These are phyloP conservation scores for Cadophora sp. DNA, from an alignment of 2,329 filamentous ascomycete genomes.

Conservation along the genomic window DNA sequence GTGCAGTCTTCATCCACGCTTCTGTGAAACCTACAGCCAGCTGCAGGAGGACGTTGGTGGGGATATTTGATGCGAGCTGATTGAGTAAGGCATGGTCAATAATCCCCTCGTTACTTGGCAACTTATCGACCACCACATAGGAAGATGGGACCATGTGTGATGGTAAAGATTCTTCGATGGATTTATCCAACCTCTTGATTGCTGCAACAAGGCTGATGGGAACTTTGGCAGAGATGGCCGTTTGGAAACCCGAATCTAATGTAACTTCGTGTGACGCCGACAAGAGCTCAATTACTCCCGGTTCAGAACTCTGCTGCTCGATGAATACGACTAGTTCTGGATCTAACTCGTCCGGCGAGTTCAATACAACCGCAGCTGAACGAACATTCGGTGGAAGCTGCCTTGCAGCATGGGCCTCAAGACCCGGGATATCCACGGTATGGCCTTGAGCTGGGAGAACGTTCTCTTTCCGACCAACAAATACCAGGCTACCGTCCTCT, in stretches of 20 bases:
- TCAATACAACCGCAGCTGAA: constrained; percentile 44
- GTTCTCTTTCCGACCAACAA: constrained; percentile 43
- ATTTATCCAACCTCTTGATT: constrained; percentile 52
- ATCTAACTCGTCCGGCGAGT: background rate
- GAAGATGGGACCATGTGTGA: constrained; percentile 55
- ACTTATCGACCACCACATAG: constrained; percentile 50
- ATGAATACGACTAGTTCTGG: constrained; percentile 17
- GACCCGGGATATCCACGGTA: constrained; percentile 49
- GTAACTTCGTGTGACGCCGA: background rate
- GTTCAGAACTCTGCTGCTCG: background rate
- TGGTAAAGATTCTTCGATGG: constrained; percentile 52
- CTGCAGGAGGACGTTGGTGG: background rate
- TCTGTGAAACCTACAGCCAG: constrained; percentile 38
- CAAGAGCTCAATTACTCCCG: background rate
- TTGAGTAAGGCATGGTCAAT: background rate
- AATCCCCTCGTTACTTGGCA: constrained; percentile 43
- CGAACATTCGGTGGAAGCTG: constrained; percentile 45
- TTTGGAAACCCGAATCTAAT: background rate
- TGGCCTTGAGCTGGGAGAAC: constrained; percentile 47
- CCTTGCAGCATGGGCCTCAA: constrained; percentile 48
- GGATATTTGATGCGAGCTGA: constrained; percentile 13
- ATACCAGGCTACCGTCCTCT: constrained; percentile 41
- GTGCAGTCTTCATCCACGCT: constrained; percentile 46
- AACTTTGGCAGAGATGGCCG: constrained; percentile 9
- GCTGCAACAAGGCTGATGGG: constrained; percentile 45